These are phyloP conservation scores for Macaranga tanarius DNA, from an alignment of 441 rosid species.

Conservation along the genomic window DNA sequence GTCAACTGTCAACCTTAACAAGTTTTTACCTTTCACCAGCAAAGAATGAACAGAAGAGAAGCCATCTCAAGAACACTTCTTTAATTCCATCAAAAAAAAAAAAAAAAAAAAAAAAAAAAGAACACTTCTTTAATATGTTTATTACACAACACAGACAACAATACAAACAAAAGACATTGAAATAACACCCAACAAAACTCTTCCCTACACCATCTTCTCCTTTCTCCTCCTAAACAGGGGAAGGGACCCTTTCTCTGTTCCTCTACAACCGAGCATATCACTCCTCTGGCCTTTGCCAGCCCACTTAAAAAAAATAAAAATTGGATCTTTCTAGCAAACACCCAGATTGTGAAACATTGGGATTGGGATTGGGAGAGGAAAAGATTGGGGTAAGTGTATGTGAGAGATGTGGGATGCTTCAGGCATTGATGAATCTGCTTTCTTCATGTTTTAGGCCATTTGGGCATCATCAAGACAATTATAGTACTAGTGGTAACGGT, in stretches of 20 bases:
- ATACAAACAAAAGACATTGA: conserved; percentile 18
- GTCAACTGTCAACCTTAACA: too few relatives aligned
- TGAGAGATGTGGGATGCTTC: conserved; percentile 93
- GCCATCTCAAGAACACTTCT: neutral
- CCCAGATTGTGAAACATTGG: conserved; percentile 17
- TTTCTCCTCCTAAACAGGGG: conserved; percentile 19
- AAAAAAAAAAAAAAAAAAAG: too few relatives aligned
- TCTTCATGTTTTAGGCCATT: conserved; percentile 77
- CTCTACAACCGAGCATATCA: conserved; percentile 68
- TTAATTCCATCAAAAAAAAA: too few relatives aligned
- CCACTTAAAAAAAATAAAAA: neutral
- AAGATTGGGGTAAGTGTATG: neutral
- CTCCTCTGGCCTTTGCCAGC: conserved; percentile 24
- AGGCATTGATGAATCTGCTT: conserved; percentile 81
- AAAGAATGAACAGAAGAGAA: neutral
- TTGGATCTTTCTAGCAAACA: conserved; percentile 12
- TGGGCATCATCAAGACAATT: conserved; percentile 35
- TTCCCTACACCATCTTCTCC: conserved; percentile 25
- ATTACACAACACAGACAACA: neutral
- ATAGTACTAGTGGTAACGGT: neutral
- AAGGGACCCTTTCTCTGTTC: conserved; percentile 45
- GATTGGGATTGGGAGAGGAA: conserved; percentile 28
- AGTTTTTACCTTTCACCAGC: too few relatives aligned
- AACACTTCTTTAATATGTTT: neutral
- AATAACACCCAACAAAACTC: conserved; percentile 17